These are phyloP conservation scores for Apophysomyces variabilis DNA, from an alignment of 371 early-diverging fungal species.

Conservation along the genomic window DNA sequence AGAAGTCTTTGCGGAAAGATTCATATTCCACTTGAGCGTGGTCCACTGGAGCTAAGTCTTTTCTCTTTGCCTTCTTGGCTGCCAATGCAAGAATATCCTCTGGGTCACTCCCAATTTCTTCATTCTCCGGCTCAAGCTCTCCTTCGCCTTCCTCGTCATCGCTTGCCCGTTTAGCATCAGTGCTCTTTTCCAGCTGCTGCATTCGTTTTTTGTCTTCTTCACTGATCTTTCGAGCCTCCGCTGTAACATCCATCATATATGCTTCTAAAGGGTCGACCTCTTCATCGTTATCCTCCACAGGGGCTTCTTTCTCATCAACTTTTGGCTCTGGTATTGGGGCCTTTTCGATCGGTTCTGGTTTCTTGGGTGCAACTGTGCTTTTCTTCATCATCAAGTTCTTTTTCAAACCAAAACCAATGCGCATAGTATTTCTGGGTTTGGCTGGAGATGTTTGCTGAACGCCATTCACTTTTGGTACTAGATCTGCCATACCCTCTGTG, in stretches of 20 bases:
- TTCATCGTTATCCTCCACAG: slow-evolving; percentile 30
- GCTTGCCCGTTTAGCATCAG: slow-evolving; percentile 36
- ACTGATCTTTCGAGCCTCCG: slow-evolving; percentile 73
- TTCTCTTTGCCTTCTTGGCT: slow-evolving; percentile 85
- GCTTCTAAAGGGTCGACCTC: slow-evolving; percentile 81
- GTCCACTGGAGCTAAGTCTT: slow-evolving; percentile 91
- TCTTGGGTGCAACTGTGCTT: slow-evolving; percentile 7
- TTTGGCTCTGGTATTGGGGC: slow-evolving; percentile 1
- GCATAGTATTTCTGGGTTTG: slow-evolving; percentile 43
- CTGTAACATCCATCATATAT: slow-evolving; percentile 83
- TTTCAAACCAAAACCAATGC: slow-evolving; percentile 43
- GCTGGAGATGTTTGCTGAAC: slow-evolving; percentile 12
- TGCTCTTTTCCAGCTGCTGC: slow-evolving; percentile 27
- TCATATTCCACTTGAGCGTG: slow-evolving; percentile 88
- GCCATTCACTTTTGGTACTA: slow-evolving; percentile 1
- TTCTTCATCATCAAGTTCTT: slow-evolving; percentile 26
- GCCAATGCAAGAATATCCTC: slow-evolving; percentile 87
- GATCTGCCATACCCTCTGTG: background rate
- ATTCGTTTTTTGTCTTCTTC: slow-evolving; percentile 63
- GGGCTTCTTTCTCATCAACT: slow-evolving; percentile 14
- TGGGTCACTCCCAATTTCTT: slow-evolving; percentile 59
- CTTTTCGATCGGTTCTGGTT: slow-evolving; percentile 6
- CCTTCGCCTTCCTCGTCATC: slow-evolving; percentile 48
- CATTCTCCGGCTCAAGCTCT: slow-evolving; percentile 54
- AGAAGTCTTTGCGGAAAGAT: slow-evolving; percentile 94